Base-by-base conservation (phyloP, 495 filamentous ascomycete genomes). In the Pseudomonodictys pantanalensis region DNA sequence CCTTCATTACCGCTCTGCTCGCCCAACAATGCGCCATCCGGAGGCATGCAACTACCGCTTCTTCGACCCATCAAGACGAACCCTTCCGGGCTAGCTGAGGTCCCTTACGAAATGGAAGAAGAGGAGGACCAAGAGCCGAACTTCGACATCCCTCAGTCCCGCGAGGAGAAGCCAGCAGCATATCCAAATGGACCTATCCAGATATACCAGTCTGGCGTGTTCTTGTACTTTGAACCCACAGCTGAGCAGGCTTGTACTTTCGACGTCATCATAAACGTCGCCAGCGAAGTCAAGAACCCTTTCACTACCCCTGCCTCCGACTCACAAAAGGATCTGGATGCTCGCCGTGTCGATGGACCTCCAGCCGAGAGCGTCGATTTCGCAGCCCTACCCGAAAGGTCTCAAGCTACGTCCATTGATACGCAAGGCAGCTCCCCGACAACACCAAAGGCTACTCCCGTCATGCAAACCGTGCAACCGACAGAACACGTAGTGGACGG, bases 191-290 rank as follows among this genome's bases (percentile, higher is more conserved):
- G 93, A 0, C 93, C 93, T 0, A 87, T 97, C 18, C 85, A 86
- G 65, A 96, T 98, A 25, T 95, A 97, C 61, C 86, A 91, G 41
- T 86, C 91, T n/a, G 85, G 87, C n/a, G 88, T 98, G 1, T 96
- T 86, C 65, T 78, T 98, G 0, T 98, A 95, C 60, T 74, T 95
- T 38, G 93, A 98, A 71, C 93, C 93, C 3, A 92, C 87, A 3
- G 83, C 83, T 0, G 86, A 92, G 48, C 89, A 96, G 68, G 92
- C 92, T 2, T 76, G 85, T 10, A 76, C 86, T 45, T 98, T 95
- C 66, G 93, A 97, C 69, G 86, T 97, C 2, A 84, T 98, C 30
- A 83, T 98, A 50, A 98, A 98, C 66, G 93, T 98, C 22, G 93
- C 93, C 1, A 89, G 90, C 64, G 93, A 98, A 74, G 93, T 98